Percentiles rank a stretch among this genome's conserved stretches.
These are phyloP conservation scores for Alternaria rosae DNA, from an alignment of 2,329 filamentous ascomycete genomes.

Conservation along the genomic window DNA sequence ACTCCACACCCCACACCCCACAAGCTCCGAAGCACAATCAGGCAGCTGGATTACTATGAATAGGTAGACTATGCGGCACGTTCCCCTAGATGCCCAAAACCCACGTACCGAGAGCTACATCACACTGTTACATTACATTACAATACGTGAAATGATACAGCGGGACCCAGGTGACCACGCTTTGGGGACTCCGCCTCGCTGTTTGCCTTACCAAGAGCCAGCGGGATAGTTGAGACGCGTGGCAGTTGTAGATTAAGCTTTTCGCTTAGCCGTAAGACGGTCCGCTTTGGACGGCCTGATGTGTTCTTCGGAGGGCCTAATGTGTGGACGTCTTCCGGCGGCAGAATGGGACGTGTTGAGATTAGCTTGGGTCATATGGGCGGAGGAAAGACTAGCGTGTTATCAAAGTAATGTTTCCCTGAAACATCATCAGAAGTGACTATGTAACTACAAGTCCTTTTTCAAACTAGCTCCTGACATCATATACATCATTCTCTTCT, in stretches of 20 bases:
- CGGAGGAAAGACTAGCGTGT: background rate
- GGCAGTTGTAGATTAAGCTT: constrained; percentile 11
- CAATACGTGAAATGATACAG: background rate
- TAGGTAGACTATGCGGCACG: background rate
- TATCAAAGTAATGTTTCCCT: background rate
- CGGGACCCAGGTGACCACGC: background rate
- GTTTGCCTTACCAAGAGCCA: constrained; percentile 16
- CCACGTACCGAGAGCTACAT: background rate
- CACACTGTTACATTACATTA: background rate
- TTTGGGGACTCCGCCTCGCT: constrained; percentile 10
- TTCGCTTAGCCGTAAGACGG: constrained; percentile 3
- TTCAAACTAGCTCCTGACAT: background rate
- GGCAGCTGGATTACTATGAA: background rate
- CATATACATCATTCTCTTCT: constrained; percentile 6
- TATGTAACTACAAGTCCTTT: constrained; percentile 5
- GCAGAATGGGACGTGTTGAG: background rate
- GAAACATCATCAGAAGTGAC: background rate
- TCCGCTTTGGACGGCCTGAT: background rate
- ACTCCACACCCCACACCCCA: background rate
- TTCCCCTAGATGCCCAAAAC: background rate
- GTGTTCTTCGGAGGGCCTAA: background rate
- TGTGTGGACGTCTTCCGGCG: background rate
- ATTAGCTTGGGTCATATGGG: background rate
- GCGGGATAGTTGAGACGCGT: background rate
- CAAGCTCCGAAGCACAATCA: background rate